These are phyloP conservation scores for Fragaria iinumae DNA, from an alignment of 306 rosid genomes.

Conservation along the genomic window DNA sequence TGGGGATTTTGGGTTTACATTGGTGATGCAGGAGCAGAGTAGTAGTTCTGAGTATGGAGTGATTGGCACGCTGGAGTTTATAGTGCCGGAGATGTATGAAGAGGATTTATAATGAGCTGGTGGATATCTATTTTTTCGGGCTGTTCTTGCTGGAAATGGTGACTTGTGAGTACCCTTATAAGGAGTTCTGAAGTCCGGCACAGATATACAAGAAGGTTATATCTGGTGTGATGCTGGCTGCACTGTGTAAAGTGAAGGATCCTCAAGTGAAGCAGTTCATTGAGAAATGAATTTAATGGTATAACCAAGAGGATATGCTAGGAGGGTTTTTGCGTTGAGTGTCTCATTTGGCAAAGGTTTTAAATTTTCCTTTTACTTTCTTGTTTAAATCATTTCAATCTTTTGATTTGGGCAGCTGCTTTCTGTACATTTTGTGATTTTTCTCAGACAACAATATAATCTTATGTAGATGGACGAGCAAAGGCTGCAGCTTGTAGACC, in stretches of 20 bases:
- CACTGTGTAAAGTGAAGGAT: not conserved
- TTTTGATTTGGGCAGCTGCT: too few species aligned
- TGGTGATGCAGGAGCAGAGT: not conserved
- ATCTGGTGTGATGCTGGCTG: constrained; percentile 5
- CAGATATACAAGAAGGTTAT: constrained; percentile 23
- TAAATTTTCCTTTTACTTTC: too few species aligned
- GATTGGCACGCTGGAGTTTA: constrained; percentile 25
- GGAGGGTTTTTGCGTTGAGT: too few species aligned
- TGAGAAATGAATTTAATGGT: not conserved
- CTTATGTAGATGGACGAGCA: too few species aligned
- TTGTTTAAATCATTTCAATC: too few species aligned
- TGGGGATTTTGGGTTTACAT: constrained; percentile 20
- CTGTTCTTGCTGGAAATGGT: constrained; percentile 25
- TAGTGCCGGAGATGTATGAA: constrained; percentile 29
- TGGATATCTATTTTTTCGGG: constrained; percentile 30
- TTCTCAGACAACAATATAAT: too few species aligned
- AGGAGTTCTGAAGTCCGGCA: constrained; percentile 14
- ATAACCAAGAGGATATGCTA: too few species aligned
- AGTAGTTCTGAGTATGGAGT: not conserved
- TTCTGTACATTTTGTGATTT: too few species aligned
- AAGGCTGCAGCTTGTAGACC: too few species aligned
- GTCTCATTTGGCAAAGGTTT: too few species aligned
- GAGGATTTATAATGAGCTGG: constrained; percentile 23
- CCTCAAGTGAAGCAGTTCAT: not conserved
- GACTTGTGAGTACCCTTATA: constrained; percentile 25